These are phyloP conservation scores for Xylariaceae sp. DNA, from an alignment of 2,329 filamentous ascomycete genomes.

Conservation along the genomic window DNA sequence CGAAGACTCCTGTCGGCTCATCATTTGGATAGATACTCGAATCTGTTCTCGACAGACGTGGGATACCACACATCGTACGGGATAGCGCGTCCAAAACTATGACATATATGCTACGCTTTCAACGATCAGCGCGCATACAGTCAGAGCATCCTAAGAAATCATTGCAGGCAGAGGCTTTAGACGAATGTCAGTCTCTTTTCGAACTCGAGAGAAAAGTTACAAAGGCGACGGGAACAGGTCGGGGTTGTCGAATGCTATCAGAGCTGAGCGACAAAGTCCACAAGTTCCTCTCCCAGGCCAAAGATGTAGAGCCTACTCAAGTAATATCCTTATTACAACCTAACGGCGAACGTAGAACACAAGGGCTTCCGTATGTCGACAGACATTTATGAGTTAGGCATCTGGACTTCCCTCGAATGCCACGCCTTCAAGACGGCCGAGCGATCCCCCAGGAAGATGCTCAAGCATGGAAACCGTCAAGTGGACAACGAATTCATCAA, in stretches of 20 bases:
- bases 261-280: slow-evolving; percentile 6
- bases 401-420: slow-evolving; percentile 28
- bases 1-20: neutral
- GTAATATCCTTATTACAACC: slow-evolving; percentile 36
- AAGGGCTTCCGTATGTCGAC: slow-evolving; percentile 23
- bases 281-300: neutral
- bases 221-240: slow-evolving; percentile 15
- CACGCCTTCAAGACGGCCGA: slow-evolving; percentile 17
- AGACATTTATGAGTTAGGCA: slow-evolving; percentile 29
- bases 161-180: slow-evolving; percentile 11
- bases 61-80: slow-evolving; percentile 24
- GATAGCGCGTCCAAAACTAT: slow-evolving; percentile 18
- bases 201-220: slow-evolving; percentile 27
- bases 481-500: neutral
- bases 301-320: slow-evolving; percentile 16
- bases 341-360: slow-evolving; percentile 32
- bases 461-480: neutral
- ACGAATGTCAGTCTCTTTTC: slow-evolving; percentile 7
- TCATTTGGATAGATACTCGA: neutral
- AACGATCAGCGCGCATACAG: neutral
- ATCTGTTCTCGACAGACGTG: slow-evolving; percentile 24
- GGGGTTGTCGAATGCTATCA: slow-evolving; percentile 19
- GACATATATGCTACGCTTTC: slow-evolving; percentile 28
- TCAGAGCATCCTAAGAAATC: neutral
- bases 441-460: slow-evolving; percentile 13